Evolutionary conservation across 2,329 filamentous ascomycete genomes (phyloP).

Genomic region (Xylogone sp.): DNA sequence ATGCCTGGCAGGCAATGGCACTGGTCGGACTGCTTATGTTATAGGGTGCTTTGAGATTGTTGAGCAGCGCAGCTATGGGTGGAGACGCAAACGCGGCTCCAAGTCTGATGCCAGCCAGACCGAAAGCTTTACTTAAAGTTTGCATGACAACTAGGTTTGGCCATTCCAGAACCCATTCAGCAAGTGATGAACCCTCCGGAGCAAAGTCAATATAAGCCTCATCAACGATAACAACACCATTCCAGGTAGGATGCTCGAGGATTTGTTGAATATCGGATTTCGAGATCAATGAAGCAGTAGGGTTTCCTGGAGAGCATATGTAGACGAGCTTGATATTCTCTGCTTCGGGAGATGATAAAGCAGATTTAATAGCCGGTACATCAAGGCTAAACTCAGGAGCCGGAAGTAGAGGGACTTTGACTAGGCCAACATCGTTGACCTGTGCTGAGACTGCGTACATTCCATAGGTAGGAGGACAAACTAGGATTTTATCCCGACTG

Average conservation of each 20-base stretch:
- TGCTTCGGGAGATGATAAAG: slow-evolving; percentile 55
- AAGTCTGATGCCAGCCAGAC: slow-evolving; percentile 87
- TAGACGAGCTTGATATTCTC: slow-evolving; percentile 81
- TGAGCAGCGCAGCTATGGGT: slow-evolving; percentile 74
- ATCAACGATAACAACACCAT: slow-evolving; percentile 88
- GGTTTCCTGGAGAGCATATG: slow-evolving; percentile 92
- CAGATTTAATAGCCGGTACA: slow-evolving; percentile 61
- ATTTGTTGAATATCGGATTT: slow-evolving; percentile 72
- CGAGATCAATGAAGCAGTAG: slow-evolving; percentile 74
- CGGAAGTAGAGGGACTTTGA: slow-evolving; percentile 77
- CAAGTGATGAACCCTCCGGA: slow-evolving; percentile 71
- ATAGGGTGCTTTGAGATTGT: slow-evolving; percentile 93
- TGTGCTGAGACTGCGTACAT: slow-evolving; percentile 97
- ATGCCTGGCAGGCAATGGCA: slow-evolving; percentile 70
- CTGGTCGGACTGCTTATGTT: slow-evolving; percentile 89
- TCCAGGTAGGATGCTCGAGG: slow-evolving; percentile 87
- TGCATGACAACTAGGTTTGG: slow-evolving; percentile 98
- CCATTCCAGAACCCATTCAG: slow-evolving; percentile 88
- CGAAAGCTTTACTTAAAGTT: slow-evolving; percentile 97
- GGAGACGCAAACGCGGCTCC: slow-evolving; percentile 79
- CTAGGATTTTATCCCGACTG: slow-evolving; percentile 83
- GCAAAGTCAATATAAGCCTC: slow-evolving; percentile 98
- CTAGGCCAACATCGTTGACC: slow-evolving; percentile 84
- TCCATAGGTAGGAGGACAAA: slow-evolving; percentile 94
- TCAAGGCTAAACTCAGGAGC: slow-evolving; percentile 73